These are phyloP conservation scores for Pythium aristosporum DNA, from an alignment of 352 stramenopile species.

Conservation along the genomic window DNA sequence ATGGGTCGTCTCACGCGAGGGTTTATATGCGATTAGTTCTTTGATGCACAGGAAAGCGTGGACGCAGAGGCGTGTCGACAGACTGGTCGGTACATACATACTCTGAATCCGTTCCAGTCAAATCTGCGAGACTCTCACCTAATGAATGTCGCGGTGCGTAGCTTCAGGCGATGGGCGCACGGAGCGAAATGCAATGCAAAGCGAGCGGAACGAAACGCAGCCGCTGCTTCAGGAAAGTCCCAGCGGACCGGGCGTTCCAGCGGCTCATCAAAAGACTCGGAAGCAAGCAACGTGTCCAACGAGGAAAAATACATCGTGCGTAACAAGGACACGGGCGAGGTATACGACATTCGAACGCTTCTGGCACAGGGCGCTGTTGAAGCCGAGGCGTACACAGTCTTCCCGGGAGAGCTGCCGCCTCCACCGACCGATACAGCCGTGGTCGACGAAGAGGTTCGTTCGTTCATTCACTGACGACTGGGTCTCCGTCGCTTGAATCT, in stretches of 20 bases:
- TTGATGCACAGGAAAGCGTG: constrained; percentile 58
- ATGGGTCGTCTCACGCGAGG: not conserved
- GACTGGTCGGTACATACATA: constrained; percentile 1
- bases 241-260: constrained; percentile 13
- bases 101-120: not conserved
- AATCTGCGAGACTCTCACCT: too few species aligned
- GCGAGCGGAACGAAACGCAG: constrained; percentile 13
- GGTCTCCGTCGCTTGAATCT: not conserved
- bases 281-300: constrained; percentile 15
- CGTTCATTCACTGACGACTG: not conserved
- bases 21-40: constrained; percentile 45
- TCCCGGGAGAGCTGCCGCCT: constrained; percentile 63
- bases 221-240: not conserved
- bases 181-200: not conserved
- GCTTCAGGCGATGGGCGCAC: not conserved
- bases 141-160: not conserved
- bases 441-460: constrained; percentile 35
- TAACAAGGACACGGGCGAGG: constrained; percentile 82
- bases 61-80: constrained; percentile 35
- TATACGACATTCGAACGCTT: constrained; percentile 75
- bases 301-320: constrained; percentile 77
- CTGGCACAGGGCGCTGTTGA: constrained; percentile 45
- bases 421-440: constrained; percentile 3
- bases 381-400: constrained; percentile 73
- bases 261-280: constrained; percentile 11